Percentiles rank a stretch among this genome's conserved stretches.
Evolutionary conservation across 1,139 yeast species (phyloP).

Genomic region (Taphrina flavorubra): DNA sequence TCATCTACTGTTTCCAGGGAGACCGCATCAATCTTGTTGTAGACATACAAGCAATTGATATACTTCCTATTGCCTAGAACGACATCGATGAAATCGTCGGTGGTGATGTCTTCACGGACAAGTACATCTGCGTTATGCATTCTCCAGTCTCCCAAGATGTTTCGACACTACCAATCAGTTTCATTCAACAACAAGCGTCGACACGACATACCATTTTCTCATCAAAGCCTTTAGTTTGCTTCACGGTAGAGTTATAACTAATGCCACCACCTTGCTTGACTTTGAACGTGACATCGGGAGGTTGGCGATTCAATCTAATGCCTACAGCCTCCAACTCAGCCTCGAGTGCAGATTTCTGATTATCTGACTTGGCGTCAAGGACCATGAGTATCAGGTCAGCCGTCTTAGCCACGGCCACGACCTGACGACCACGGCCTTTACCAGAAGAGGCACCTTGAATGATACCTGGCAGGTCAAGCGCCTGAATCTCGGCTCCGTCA

Average conservation of each 20-base stretch:
- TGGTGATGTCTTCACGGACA: constrained; percentile 85
- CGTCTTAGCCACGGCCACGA: constrained; percentile 87
- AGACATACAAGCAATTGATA: constrained; percentile 88
- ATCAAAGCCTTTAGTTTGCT: constrained; percentile 78
- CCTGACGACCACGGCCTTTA: constrained; percentile 97
- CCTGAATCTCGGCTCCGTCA: constrained; percentile 95
- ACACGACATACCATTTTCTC: constrained; percentile 80
- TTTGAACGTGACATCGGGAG: constrained; percentile 81
- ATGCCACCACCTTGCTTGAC: constrained; percentile 90
- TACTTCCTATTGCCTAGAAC: constrained; percentile 85
- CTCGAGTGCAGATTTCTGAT: constrained; percentile 85
- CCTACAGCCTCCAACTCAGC: constrained; percentile 93
- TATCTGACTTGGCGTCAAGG: constrained; percentile 88
- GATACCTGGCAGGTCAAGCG: constrained; percentile 95
- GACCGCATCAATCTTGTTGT: constrained; percentile 94
- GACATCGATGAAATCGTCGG: constrained; percentile 92
- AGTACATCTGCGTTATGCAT: constrained; percentile 93
- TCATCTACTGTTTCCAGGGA: constrained; percentile 93
- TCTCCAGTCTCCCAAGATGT: constrained; percentile 48
- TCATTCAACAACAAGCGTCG: constrained; percentile 72
- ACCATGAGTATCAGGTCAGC: constrained; percentile 93
- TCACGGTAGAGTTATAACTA: constrained; percentile 72
- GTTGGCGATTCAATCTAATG: constrained; percentile 77
- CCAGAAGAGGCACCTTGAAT: constrained; percentile 97
- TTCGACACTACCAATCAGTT: constrained; percentile 8